Conservation (phyloP, 1,139 yeast genomes). For the Suhomyces guaymorum region DNA sequence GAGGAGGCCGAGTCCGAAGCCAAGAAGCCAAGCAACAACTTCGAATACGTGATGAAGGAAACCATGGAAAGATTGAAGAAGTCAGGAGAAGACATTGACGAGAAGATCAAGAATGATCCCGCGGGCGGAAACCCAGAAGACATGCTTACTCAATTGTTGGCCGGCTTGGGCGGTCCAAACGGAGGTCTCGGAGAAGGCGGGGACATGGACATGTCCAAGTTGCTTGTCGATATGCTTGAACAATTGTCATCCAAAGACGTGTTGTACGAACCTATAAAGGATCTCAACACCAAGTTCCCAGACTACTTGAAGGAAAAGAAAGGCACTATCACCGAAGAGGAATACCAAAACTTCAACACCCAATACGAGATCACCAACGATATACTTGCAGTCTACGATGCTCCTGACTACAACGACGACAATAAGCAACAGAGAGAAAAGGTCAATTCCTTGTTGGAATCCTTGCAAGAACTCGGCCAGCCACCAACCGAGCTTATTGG, state of each 20-base stretch:
- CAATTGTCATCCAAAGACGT: slow-evolving; percentile 86
- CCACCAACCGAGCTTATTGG: slow-evolving; percentile 84
- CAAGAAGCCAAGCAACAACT: slow-evolving; percentile 42
- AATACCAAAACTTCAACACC: slow-evolving; percentile 50
- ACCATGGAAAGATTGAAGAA: slow-evolving; percentile 78
- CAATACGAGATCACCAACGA: slow-evolving; percentile 57
- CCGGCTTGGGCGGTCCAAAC: slow-evolving; percentile 42
- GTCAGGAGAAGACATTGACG: slow-evolving; percentile 67
- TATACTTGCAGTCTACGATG: slow-evolving; percentile 60
- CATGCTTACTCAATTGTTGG: slow-evolving; percentile 54
- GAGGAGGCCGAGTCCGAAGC: slow-evolving; percentile 39
- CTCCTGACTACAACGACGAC: slow-evolving; percentile 52
- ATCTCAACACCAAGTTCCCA: slow-evolving; percentile 70
- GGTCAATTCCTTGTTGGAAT: slow-evolving; percentile 60
- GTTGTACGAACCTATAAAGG: slow-evolving; percentile 85
- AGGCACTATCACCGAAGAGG: slow-evolving; percentile 45
- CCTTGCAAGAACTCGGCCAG: slow-evolving; percentile 79
- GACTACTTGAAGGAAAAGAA: slow-evolving; percentile 57
- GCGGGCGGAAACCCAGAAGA: slow-evolving; percentile 56
- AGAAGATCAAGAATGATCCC: slow-evolving; percentile 55
- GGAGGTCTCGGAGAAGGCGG: slow-evolving; percentile 46
- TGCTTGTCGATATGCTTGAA: slow-evolving; percentile 75
- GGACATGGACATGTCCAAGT: slow-evolving; percentile 57
- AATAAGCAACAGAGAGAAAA: slow-evolving; percentile 52
- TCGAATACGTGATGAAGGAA: slow-evolving; percentile 76